Conservation (phyloP, 371 early-diverging fungal species). For the Zychaea mexicana region DNA sequence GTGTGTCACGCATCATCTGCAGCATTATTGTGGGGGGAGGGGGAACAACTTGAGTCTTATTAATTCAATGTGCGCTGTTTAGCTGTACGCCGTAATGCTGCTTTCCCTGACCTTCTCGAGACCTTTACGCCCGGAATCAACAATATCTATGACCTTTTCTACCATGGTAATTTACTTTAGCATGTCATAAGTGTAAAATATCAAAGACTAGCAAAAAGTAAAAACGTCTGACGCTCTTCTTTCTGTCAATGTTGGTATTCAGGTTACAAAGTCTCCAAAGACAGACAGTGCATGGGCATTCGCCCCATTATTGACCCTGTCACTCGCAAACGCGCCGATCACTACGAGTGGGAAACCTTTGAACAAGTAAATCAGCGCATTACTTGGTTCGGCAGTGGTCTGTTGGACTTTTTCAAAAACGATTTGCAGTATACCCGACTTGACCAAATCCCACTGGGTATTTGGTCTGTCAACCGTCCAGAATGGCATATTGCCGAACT, state of each 20-base stretch:
- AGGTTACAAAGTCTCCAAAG: conserved; percentile 1
- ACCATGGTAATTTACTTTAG: background rate
- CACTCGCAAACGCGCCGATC: background rate
- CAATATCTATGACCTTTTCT: conserved; percentile 2
- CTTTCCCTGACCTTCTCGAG: background rate
- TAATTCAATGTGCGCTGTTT: background rate
- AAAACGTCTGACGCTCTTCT: background rate
- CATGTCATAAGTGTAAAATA: background rate
- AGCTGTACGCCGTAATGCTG: background rate
- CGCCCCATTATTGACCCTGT: conserved; percentile 1
- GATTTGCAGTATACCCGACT: conserved; percentile 33
- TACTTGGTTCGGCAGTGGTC: conserved; percentile 71
- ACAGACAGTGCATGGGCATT: conserved; percentile 1
- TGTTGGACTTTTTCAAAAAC: conserved; percentile 52
- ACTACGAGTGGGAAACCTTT: conserved; percentile 80
- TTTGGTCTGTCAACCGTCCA: conserved; percentile 83
- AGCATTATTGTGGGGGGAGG: background rate
- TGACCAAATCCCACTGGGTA: conserved; percentile 53
- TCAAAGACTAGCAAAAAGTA: background rate
- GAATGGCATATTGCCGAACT: conserved; percentile 93
- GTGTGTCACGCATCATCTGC: background rate
- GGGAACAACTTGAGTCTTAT: background rate
- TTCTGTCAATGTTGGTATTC: background rate
- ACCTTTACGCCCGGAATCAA: background rate
- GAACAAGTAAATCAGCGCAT: conserved; percentile 69